Percentiles rank a stretch among this genome's conserved stretches.
These are phyloP conservation scores for Colletotrichum karsti DNA, from an alignment of 2,329 filamentous ascomycete species.

Conservation along the genomic window DNA sequence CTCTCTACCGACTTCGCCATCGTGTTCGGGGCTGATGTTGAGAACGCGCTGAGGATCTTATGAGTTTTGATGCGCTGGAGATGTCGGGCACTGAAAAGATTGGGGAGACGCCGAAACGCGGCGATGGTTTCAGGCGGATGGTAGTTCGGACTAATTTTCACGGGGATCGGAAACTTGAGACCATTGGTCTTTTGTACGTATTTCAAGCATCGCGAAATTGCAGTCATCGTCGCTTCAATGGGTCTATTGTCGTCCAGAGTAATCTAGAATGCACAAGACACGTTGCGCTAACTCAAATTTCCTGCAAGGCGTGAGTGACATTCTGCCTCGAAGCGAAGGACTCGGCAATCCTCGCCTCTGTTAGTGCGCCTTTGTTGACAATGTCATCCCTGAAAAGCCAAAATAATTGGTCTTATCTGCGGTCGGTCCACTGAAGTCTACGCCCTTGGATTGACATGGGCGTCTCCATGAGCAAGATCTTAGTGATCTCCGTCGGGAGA, in stretches of 20 bases:
- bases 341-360: neutral
- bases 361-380: conserved; percentile 13
- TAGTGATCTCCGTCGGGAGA: neutral
- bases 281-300: neutral
- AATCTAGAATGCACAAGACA: conserved; percentile 2
- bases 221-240: neutral
- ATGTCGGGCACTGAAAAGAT: neutral
- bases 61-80: neutral
- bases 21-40: neutral
- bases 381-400: conserved; percentile 11
- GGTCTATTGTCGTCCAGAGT: neutral
- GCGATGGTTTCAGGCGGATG: neutral
- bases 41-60: neutral
- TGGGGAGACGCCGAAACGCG: neutral
- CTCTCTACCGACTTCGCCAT: neutral
- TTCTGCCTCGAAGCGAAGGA: neutral
- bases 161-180: too few relatives aligned
- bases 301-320: neutral
- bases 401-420: neutral
- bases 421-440: neutral
- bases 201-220: neutral
- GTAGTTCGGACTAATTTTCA: neutral
- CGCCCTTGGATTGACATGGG: conserved; percentile 21
- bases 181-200: neutral
- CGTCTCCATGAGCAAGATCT: neutral